These are phyloP conservation scores for Cryptococcus jaspeensis DNA, from an alignment of 1,284 basidiomycete species.

Conservation along the genomic window DNA sequence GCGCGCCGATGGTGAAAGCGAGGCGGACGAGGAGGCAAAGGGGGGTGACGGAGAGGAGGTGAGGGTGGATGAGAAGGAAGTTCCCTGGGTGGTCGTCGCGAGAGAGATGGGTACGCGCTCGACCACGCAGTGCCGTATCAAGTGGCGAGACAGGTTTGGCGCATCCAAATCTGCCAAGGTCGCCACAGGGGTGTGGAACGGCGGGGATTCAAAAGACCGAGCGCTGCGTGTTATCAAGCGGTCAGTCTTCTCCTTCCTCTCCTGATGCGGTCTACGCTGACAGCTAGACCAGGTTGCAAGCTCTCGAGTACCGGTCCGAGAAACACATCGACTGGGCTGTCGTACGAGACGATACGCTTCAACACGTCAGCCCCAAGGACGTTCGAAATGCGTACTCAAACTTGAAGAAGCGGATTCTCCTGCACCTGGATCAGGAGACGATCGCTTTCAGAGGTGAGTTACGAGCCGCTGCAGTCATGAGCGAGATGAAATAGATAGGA, in stretches of 20 bases:
- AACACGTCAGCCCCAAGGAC: not conserved
- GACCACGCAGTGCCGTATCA: conserved; percentile 17
- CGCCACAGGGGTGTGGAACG: not conserved
- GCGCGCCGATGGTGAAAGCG: not conserved
- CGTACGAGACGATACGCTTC: not conserved
- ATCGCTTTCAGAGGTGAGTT: not conserved
- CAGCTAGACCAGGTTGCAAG: not conserved
- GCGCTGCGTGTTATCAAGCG: conserved; percentile 2
- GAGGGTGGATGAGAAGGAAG: conserved; percentile 4
- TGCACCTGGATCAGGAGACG: not conserved
- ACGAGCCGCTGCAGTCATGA: no score
- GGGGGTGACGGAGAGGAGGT: not conserved
- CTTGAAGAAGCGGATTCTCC: not conserved
- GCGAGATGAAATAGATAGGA: no score
- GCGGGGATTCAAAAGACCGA: conserved; percentile 3
- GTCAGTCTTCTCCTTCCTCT: not conserved
- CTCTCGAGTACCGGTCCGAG: conserved; percentile 5
- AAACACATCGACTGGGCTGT: conserved; percentile 11
- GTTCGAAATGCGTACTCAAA: conserved; percentile 2
- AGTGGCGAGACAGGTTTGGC: conserved; percentile 10
- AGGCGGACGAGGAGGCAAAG: no score
- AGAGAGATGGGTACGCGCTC: conserved; percentile 16
- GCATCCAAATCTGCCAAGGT: not conserved
- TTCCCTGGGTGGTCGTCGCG: conserved; percentile 14
- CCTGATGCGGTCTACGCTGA: not conserved